Evolutionary conservation across 495 filamentous ascomycete genomes (phyloP).

Genomic region (Monascus purpureus): DNA sequence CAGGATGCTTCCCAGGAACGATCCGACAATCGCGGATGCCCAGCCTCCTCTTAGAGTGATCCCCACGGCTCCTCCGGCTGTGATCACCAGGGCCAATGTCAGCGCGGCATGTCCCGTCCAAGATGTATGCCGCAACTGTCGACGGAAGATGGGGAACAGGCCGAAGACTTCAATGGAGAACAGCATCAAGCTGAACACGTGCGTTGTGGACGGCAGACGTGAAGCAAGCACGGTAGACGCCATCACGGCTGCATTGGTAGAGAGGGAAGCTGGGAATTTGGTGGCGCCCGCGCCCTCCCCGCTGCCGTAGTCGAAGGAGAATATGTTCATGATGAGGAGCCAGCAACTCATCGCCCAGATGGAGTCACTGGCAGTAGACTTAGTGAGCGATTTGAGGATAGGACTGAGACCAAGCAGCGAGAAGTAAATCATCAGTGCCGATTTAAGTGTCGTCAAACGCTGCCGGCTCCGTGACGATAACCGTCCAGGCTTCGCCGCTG

Average conservation of each 20-base stretch:
- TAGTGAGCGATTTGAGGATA: constrained; percentile 86
- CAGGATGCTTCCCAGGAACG: constrained; percentile 55
- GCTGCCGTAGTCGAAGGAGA: constrained; percentile 90
- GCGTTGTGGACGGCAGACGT: constrained; percentile 71
- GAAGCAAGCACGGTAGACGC: constrained; percentile 85
- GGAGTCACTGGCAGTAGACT: constrained; percentile 75
- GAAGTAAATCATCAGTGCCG: constrained; percentile 84
- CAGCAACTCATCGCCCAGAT: constrained; percentile 96
- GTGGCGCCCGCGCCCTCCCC: constrained; percentile 33
- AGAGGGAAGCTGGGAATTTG: constrained; percentile 71
- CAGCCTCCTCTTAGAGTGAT: constrained; percentile 60
- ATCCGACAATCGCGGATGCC: constrained; percentile 56
- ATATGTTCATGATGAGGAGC: constrained; percentile 87
- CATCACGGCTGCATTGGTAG: constrained; percentile 92
- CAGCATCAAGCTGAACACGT: constrained; percentile 89
- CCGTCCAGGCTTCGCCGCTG: constrained; percentile 13
- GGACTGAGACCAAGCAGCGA: constrained; percentile 81
- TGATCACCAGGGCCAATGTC: constrained; percentile 65
- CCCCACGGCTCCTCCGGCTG: constrained; percentile 65
- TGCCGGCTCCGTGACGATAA: constrained; percentile 50
- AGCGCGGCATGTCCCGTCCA: constrained; percentile 72
- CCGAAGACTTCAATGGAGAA: constrained; percentile 97
- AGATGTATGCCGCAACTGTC: constrained; percentile 67
- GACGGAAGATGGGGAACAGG: constrained; percentile 86
- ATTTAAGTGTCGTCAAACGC: constrained; percentile 66